Base-by-base conservation (phyloP, 225 moss, liverwort and hornwort genomes). In the Bryum argenteum region DNA sequence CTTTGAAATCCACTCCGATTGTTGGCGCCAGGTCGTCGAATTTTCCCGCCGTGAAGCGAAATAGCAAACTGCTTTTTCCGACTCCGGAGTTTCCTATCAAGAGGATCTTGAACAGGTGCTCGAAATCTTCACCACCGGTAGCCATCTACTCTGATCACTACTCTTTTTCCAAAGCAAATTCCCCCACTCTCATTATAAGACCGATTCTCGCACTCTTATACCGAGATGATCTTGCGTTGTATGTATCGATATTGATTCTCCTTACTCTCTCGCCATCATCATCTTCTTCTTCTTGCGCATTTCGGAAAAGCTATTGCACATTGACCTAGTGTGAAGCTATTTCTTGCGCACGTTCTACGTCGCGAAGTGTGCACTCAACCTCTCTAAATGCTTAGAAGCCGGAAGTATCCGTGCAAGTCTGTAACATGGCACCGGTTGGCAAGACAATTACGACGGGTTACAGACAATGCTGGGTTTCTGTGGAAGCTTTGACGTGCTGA, bases 1-100 rank as follows among this genome's bases (percentile, higher is more conserved):
- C 81, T 80, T 95, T 95, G 88, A 95, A 95, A 80, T 95, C 95
- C 39, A 95, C 95, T 18, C 95, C 95, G 62, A 95, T 91, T 66
- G 95, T 95, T n/a, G 92, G 95, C 21, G 92, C 88, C 0, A 93
- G 81, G 77, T 95, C 95, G 71, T 95, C 92, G 61, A 95, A 95
- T 43, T 91, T 91, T 37, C 92, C 89, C 15, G 92, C 81, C 0
- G 89, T 91, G 74, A 95, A 95, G 17, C 95, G 89, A 22, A 91
- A 72, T 37, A 95, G 92, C 68, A 95, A 64, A 78, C 95, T 95
- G 61, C 95, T 95, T 74, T 95, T 95, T 4, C 95, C 95, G 8
- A 95, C 92, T 44, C 95, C 92, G 11, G 95, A 95, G 64, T 95
- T 89, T 5, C 95, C 95, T 44, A 95, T 79, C 80, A 95, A 78